Evolutionary conservation across 2,329 filamentous ascomycete species (phyloP).

Genomic region (Ophiostoma sp.): DNA sequence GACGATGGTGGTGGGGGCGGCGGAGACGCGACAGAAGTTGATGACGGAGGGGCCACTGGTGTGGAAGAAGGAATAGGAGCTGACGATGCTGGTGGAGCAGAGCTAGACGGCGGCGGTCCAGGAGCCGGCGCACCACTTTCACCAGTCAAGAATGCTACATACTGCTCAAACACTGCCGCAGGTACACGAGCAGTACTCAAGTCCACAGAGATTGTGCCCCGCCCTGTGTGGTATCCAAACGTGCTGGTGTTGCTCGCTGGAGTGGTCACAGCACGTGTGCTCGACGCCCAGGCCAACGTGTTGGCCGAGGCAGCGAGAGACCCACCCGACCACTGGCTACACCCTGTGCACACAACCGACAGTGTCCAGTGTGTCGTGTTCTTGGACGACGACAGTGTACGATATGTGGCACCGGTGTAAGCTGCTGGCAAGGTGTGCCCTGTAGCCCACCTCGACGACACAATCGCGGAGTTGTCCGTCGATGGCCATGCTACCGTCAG

Average conservation of each 20-base stretch:
- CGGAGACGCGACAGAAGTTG: not conserved
- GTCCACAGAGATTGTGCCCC: conserved; percentile 25
- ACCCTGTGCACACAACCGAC: conserved; percentile 34
- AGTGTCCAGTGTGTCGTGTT: conserved; percentile 37
- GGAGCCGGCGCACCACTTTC: not conserved
- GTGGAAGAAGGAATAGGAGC: not conserved
- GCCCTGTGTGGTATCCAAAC: conserved; percentile 31
- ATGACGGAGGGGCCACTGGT: not conserved
- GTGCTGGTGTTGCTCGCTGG: conserved; percentile 34
- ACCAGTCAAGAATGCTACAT: conserved; percentile 18
- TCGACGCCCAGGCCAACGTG: conserved; percentile 34
- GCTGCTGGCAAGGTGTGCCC: conserved; percentile 25
- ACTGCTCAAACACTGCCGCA: conserved; percentile 13
- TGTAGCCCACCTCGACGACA: conserved; percentile 41
- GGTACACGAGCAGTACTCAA: conserved; percentile 8
- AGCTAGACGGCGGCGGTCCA: not conserved
- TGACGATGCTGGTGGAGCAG: not conserved
- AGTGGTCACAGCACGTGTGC: conserved; percentile 28
- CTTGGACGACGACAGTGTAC: conserved; percentile 29
- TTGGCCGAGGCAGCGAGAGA: conserved; percentile 30
- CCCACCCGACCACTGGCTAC: conserved; percentile 32
- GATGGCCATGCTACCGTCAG: conserved; percentile 43
- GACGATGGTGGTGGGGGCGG: not conserved
- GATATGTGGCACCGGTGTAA: conserved; percentile 32
- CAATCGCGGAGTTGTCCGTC: conserved; percentile 37